Evolutionary conservation across 2,329 filamentous ascomycete genomes (phyloP), one percentile per base, ranked within the genome.

Genomic region (Beauveria scarabaeidicola): DNA sequence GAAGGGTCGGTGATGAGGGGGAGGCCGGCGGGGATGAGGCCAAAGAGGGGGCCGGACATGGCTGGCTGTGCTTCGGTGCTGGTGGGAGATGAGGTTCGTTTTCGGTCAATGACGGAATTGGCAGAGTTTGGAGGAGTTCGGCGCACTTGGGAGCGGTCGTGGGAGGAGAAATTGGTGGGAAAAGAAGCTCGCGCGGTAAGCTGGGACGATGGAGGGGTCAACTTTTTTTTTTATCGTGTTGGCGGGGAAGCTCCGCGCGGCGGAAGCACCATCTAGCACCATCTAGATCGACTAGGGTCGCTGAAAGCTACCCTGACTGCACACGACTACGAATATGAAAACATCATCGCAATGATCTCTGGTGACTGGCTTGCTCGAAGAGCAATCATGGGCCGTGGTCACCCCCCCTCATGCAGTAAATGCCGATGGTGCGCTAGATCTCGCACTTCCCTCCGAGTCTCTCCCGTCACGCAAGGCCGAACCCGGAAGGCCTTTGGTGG

Each of bases 11-110:
- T 82, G 61, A 86, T 75, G 55, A 85, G 75, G 1, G 82, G 79
- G 62, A 81, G 81, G 60, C 83, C 83, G 25, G 84, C 79, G 13
- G 84, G 83, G 60, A 87, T 76, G 64, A 86, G 75, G 67, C 83
- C 83, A 67, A 86, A 84, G 62, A 81, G 76, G 59, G 77, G 77
- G 15, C 68, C 67, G 52, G 78, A 72, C 75, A 77, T 79, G 58
- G 61, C 32, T 36, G 11, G 13, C 32, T 36, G 32, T 11, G 32
- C 32, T 15, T 36, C 32, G 32, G 32, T 36, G 32, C 32, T 13
- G 32, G 5, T 36, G 32, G 32, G 32, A 15, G 32, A 36, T 36
- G 32, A 15, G 32, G 32, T 15, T 36, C 2, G 13, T 36, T 36
- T 15, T 36, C 32, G 11, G 32, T 36, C 32, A 36, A 6, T 36